Evolutionary conservation across 202 grass and related monocot genomes (phyloP).

Genomic region (Panicum hallii): DNA sequence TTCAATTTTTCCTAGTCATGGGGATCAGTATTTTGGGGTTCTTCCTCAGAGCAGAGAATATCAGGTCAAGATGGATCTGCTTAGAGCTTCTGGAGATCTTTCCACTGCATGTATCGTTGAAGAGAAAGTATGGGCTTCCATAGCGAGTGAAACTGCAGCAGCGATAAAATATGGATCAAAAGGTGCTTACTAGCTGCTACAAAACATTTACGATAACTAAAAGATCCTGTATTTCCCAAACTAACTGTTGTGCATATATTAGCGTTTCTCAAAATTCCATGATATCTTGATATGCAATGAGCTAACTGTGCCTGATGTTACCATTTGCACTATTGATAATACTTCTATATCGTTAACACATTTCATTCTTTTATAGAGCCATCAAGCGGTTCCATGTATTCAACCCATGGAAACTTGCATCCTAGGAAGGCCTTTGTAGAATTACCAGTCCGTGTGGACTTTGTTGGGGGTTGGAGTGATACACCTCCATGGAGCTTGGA

Average conservation of each 20-base stretch:
- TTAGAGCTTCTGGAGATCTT: slow-evolving; percentile 79
- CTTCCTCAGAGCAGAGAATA: slow-evolving; percentile 88
- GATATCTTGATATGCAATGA: neutral
- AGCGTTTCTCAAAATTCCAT: neutral
- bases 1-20: slow-evolving; percentile 51
- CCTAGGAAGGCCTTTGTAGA: slow-evolving; percentile 64
- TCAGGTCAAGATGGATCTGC: slow-evolving; percentile 88
- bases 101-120: slow-evolving; percentile 65
- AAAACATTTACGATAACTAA: slow-evolving; percentile 11
- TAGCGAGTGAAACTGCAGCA: slow-evolving; percentile 81
- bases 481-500: slow-evolving; percentile 98
- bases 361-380: slow-evolving; percentile 48
- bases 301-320: slow-evolving; percentile 24
- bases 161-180: slow-evolving; percentile 77
- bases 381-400: slow-evolving; percentile 23
- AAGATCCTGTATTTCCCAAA: slow-evolving; percentile 9
- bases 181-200: slow-evolving; percentile 56
- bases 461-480: slow-evolving; percentile 96
- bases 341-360: neutral
- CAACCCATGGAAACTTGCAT: slow-evolving; percentile 44
- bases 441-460: slow-evolving; percentile 90
- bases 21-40: slow-evolving; percentile 51
- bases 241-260: slow-evolving; percentile 10
- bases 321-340: neutral
- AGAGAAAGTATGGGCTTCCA: slow-evolving; percentile 82